Evolutionary conservation across 129 eudicot genomes (phyloP).

Genomic region (Escallonia rubra): DNA sequence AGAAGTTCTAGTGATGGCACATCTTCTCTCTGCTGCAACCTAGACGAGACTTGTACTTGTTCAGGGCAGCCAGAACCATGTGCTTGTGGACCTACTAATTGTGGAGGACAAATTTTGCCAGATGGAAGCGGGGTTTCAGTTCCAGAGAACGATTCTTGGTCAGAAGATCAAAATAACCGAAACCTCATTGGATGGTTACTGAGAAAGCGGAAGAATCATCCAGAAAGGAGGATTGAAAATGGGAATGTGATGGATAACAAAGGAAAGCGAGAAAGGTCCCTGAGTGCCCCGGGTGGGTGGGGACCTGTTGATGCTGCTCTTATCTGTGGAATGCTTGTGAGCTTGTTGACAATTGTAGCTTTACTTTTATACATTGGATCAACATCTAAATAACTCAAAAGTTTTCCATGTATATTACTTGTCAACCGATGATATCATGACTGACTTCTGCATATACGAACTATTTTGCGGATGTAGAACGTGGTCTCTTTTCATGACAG

Average conservation of each 20-base stretch:
- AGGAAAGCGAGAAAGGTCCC: slow-evolving; percentile 16
- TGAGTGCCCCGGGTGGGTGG: slow-evolving; percentile 25
- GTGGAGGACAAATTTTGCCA: slow-evolving; percentile 12
- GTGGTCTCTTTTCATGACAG: too few species aligned
- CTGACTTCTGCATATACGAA: too few species aligned
- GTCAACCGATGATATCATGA: too few species aligned
- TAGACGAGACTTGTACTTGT: slow-evolving; percentile 51
- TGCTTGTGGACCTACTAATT: slow-evolving; percentile 30
- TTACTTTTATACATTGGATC: slow-evolving; percentile 35
- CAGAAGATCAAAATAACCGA: slow-evolving; percentile 17
- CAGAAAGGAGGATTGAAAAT: slow-evolving; percentile 16
- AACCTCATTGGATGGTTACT: slow-evolving; percentile 31
- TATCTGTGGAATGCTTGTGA: slow-evolving; percentile 48
- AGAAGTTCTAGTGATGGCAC: slow-evolving; percentile 12
- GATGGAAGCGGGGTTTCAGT: slow-evolving; percentile 9
- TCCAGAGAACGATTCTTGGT: slow-evolving; percentile 12
- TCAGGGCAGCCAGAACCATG: slow-evolving; percentile 51
- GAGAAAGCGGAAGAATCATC: slow-evolving; percentile 37
- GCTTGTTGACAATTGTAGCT: slow-evolving; percentile 55
- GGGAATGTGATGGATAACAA: slow-evolving; percentile 6
- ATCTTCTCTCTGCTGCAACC: slow-evolving; percentile 29
- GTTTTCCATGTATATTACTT: neutral
- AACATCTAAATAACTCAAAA: slow-evolving; percentile 1
- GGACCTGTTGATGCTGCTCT: slow-evolving; percentile 57
- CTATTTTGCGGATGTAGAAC: too few species aligned